Evolutionary conservation across 768 basidiomycete species (phyloP).

Genomic region (Hericium coralloides): DNA sequence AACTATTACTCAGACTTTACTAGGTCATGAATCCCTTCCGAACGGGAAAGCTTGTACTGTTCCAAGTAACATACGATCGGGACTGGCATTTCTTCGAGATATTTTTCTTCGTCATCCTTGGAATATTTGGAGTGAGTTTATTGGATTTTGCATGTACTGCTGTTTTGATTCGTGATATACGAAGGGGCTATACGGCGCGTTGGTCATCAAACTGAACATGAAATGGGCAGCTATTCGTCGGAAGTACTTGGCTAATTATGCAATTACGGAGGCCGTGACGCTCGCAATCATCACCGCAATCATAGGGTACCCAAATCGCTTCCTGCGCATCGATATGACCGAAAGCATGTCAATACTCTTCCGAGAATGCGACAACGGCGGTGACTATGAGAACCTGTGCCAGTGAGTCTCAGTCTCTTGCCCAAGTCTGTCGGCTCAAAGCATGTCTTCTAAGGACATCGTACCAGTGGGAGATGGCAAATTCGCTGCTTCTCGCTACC

Average conservation of each 20-base stretch:
- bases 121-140: slow-evolving; percentile 80
- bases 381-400: slow-evolving; percentile 87
- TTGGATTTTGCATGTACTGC: background rate
- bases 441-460: slow-evolving; percentile 47
- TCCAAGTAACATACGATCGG: slow-evolving; percentile 94
- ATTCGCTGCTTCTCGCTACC: slow-evolving; percentile 86
- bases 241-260: slow-evolving; percentile 78
- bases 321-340: slow-evolving; percentile 95
- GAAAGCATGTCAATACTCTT: slow-evolving; percentile 93
- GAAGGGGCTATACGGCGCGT: slow-evolving; percentile 89
- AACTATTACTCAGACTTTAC: too few species aligned
- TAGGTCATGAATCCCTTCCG: slow-evolving; percentile 98
- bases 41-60: slow-evolving; percentile 94
- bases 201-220: slow-evolving; percentile 94
- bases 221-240: slow-evolving; percentile 92
- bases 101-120: slow-evolving; percentile 90
- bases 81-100: slow-evolving; percentile 99
- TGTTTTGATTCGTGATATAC: background rate
- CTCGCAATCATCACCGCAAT: slow-evolving; percentile 86
- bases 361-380: slow-evolving; percentile 90
- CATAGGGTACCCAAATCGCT: slow-evolving; percentile 90
- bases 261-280: slow-evolving; percentile 80
- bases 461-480: slow-evolving; percentile 91
- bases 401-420: slow-evolving; percentile 52
- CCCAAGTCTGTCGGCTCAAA: background rate